Evolutionary conservation across 2,329 filamentous ascomycete genomes (phyloP).

Genomic region (Sporothrix brasiliensis): DNA sequence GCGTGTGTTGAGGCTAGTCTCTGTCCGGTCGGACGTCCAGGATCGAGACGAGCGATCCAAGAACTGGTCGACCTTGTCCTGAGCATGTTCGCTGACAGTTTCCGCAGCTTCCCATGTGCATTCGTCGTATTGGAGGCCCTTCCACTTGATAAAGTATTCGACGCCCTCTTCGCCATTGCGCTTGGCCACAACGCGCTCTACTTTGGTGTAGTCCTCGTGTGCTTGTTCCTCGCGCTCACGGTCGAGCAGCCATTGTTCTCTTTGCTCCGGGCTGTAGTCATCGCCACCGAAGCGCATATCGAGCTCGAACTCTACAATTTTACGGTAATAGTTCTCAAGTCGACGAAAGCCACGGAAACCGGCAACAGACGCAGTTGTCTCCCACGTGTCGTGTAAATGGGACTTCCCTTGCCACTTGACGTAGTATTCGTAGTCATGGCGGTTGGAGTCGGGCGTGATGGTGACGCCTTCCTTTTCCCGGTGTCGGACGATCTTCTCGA

Average conservation of each 20-base stretch:
- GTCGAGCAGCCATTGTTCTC: slow-evolving; percentile 93
- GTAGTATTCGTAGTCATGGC: slow-evolving; percentile 83
- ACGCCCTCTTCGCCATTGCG: slow-evolving; percentile 77
- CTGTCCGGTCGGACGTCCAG: slow-evolving; percentile 76
- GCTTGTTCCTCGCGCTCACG: slow-evolving; percentile 88
- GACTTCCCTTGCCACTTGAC: slow-evolving; percentile 98
- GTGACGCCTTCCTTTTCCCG: slow-evolving; percentile 70
- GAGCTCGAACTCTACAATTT: slow-evolving; percentile 77
- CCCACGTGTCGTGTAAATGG: slow-evolving; percentile 95
- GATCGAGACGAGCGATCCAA: slow-evolving; percentile 80
- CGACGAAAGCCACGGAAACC: slow-evolving; percentile 83
- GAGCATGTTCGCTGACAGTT: slow-evolving; percentile 71
- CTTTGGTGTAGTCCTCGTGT: slow-evolving; percentile 84
- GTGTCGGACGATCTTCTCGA: slow-evolving; percentile 90
- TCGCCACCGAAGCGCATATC: slow-evolving; percentile 73
- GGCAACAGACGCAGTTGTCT: slow-evolving; percentile 72
- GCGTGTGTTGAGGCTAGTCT: slow-evolving; percentile 75
- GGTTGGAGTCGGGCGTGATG: slow-evolving; percentile 58
- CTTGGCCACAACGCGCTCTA: slow-evolving; percentile 87
- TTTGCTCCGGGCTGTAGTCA: slow-evolving; percentile 78
- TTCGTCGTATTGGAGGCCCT: slow-evolving; percentile 86
- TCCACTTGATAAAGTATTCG: slow-evolving; percentile 97
- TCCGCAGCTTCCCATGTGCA: slow-evolving; percentile 89
- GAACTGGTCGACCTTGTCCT: slow-evolving; percentile 89
- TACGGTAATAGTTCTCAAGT: slow-evolving; percentile 92